Base-by-base conservation (phyloP, 169 alveolate species). In the Plasmodium gonderi region DNA sequence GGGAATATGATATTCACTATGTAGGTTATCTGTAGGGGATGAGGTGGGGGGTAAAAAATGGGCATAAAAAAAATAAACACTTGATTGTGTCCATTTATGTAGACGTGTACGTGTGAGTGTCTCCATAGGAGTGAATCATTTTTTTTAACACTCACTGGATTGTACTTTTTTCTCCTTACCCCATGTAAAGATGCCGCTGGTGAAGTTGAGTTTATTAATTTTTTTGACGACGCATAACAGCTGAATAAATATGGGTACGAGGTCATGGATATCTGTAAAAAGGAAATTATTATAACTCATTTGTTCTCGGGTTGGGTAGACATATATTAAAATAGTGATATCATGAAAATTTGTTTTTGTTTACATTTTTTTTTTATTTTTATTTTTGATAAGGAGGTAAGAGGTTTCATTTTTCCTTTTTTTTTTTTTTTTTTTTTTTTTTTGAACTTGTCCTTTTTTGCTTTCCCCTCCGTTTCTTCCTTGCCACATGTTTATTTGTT, bases 131-230 rank as follows among this genome's bases (percentile, higher is more conserved):
- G 17, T 64, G n/a, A n/a, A 64, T 40, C 31, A 20, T 33, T 20
- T 17, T 23, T 23, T 26, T 49, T 3, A 14, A 17, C 12, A 23
- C 14, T 80, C 31, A 44, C 51, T 67, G 49, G 23, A 6, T 14
- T 2, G 79, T 26, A 33, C 40, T 69, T 68, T 9, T 42, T 78
- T 78, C 44, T 47, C 36, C 65, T 60, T 83, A 83, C 92, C 76
- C 92, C 92, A 33, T 83, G 92, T 29, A 83, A 72, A 3, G 92
- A 31, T n/a, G 92, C 92, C 40, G 92, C 92, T 26, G 92, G 92
- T 2, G 92, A 83, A 14, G 92, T 83, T 23, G 92, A 72, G 65
- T 83, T 83, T 20, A 47, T 72, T 83, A 83, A 36, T 45, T 83
- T 83, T 72, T 83, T 83, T 17, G 83, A 83, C 33, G 92, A 83